These are phyloP conservation scores for Trypanosoma congolense DNA, from an alignment of 208 protist species.

Conservation along the genomic window DNA sequence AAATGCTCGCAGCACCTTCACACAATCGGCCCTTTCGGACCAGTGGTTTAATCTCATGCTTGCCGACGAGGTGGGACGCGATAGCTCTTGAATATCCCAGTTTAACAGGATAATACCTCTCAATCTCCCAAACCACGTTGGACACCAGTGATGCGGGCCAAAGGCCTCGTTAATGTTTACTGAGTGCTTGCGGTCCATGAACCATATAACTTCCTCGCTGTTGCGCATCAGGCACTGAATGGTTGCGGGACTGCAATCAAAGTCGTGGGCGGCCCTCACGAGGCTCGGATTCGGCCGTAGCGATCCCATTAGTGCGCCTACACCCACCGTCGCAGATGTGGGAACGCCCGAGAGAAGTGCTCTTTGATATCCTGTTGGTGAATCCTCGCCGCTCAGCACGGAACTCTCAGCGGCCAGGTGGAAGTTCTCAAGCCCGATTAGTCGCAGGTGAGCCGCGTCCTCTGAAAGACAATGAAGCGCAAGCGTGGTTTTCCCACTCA, in stretches of 20 bases:
- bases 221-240: slow-evolving; percentile 36
- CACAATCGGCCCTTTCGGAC: slow-evolving; percentile 1
- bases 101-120: slow-evolving; percentile 56
- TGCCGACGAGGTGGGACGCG: background rate
- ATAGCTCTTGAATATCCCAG: slow-evolving; percentile 38
- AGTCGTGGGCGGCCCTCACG: slow-evolving; percentile 13
- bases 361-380: background rate
- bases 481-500: slow-evolving; percentile 69
- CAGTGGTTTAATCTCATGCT: slow-evolving; percentile 6
- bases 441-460: slow-evolving; percentile 19
- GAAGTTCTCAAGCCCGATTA: slow-evolving; percentile 55
- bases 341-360: slow-evolving; percentile 39
- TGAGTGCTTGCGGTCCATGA: slow-evolving; percentile 35
- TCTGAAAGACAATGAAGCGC: slow-evolving; percentile 58
- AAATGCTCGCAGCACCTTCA: background rate
- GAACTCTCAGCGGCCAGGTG: slow-evolving; percentile 29
- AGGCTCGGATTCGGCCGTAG: slow-evolving; percentile 55
- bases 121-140: slow-evolving; percentile 30
- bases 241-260: slow-evolving; percentile 6
- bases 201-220: slow-evolving; percentile 42
- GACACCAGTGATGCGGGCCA: slow-evolving; percentile 28
- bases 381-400: slow-evolving; percentile 19
- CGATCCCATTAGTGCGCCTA: slow-evolving; percentile 61
- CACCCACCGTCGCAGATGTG: slow-evolving; percentile 32
- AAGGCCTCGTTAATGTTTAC: slow-evolving; percentile 40